Conservation (phyloP, 2,329 filamentous ascomycete genomes). For the Colletotrichum limetticola region DNA sequence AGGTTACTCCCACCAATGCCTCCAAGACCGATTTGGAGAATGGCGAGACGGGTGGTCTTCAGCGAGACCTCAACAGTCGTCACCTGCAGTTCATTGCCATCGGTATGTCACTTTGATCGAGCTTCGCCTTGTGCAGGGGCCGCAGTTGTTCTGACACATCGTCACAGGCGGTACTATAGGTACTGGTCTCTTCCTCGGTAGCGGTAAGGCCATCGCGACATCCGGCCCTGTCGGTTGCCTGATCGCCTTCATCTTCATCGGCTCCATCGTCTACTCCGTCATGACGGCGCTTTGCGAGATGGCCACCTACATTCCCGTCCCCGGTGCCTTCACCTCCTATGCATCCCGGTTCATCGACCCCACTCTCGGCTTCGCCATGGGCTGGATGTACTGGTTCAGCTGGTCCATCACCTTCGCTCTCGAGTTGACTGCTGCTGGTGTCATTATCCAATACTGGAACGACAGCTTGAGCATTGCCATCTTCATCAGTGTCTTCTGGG, state of each 20-base stretch:
- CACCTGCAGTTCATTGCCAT: slow-evolving; percentile 64
- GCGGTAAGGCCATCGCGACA: slow-evolving; percentile 69
- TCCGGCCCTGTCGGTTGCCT: slow-evolving; percentile 74
- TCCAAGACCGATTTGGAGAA: slow-evolving; percentile 49
- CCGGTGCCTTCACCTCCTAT: slow-evolving; percentile 81
- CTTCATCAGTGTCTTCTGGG: slow-evolving; percentile 80
- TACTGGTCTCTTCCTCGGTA: slow-evolving; percentile 78
- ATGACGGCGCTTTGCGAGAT: slow-evolving; percentile 79
- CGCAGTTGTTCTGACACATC: slow-evolving; percentile 4
- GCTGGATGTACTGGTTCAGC: slow-evolving; percentile 86
- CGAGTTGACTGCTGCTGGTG: slow-evolving; percentile 76
- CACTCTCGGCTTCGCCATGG: slow-evolving; percentile 80
- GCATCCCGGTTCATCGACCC: slow-evolving; percentile 80
- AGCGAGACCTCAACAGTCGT: slow-evolving; percentile 49
- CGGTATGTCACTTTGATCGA: slow-evolving; percentile 40
- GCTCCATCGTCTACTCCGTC: slow-evolving; percentile 78
- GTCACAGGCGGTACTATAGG: slow-evolving; percentile 70
- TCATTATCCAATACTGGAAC: slow-evolving; percentile 83
- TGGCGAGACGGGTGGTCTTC: slow-evolving; percentile 47
- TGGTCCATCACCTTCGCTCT: slow-evolving; percentile 80
- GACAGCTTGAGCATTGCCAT: slow-evolving; percentile 71
- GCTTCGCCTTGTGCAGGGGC: neutral
- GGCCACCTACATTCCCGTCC: slow-evolving; percentile 80
- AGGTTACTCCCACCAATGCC: slow-evolving; percentile 28
- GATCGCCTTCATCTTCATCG: slow-evolving; percentile 76